Conservation (phyloP, 2,329 filamentous ascomycete genomes). For the Pseudogymnoascus sp. region DNA sequence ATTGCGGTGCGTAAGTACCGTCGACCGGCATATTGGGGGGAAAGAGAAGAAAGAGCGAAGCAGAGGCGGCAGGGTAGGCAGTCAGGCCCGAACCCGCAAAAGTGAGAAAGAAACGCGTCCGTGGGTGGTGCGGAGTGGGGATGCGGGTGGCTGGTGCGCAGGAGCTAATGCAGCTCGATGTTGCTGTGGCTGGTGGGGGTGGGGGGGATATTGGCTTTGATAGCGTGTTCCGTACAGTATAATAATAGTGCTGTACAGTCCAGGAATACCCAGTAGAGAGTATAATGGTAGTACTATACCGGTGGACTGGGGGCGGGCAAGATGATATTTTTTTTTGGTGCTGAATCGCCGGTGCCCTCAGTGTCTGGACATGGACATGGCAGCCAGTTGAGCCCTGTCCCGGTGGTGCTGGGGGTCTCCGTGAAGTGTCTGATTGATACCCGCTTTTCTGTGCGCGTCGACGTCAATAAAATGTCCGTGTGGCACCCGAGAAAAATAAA, state of each 20-base stretch:
- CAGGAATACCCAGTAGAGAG: background rate
- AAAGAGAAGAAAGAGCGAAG: background rate
- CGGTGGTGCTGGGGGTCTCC: background rate
- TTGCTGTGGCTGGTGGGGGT: background rate
- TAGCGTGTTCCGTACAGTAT: background rate
- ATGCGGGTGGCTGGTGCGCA: slow-evolving; percentile 1
- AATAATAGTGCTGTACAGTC: too few relatives aligned
- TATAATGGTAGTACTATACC: background rate
- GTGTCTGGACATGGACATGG: background rate
- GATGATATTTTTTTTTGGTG: background rate
- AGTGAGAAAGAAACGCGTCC: slow-evolving; percentile 7
- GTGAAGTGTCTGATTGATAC: background rate
- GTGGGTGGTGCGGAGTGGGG: background rate
- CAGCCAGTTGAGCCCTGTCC: background rate
- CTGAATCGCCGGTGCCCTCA: background rate
- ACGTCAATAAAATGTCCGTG: background rate
- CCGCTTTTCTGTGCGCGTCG: background rate
- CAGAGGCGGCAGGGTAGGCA: background rate
- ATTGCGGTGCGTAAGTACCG: slow-evolving; percentile 27
- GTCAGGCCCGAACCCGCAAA: background rate
- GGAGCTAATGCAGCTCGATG: background rate
- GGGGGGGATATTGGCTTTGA: background rate
- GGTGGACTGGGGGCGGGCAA: background rate
- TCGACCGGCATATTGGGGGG: slow-evolving; percentile 12
- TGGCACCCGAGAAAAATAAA: background rate